These are phyloP conservation scores for Zhuliangozyma parablackwelliae DNA, from an alignment of 1,139 yeast species.

Conservation along the genomic window DNA sequence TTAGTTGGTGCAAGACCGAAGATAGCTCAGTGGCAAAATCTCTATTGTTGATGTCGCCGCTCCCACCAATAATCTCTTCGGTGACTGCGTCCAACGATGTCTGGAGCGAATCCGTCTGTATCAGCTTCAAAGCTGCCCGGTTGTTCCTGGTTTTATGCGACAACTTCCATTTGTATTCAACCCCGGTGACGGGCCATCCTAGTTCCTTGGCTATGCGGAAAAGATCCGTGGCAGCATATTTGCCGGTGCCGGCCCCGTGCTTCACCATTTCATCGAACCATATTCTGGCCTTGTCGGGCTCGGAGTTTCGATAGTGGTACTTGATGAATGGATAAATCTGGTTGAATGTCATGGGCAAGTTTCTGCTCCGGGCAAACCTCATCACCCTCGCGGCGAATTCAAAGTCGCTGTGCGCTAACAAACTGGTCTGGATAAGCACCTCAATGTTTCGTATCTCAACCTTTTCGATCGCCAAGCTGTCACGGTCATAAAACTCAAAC, in stretches of 20 bases:
- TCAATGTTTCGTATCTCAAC: constrained; percentile 14
- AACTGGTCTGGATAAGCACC: constrained; percentile 25
- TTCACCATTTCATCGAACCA: constrained; percentile 38
- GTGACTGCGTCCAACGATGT: constrained; percentile 10
- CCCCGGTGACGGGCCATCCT: constrained; percentile 34
- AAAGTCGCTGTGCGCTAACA: constrained; percentile 29
- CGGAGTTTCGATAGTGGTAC: constrained; percentile 31
- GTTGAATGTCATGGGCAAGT: constrained; percentile 35
- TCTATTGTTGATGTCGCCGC: background rate
- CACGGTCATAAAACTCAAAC: constrained; percentile 18
- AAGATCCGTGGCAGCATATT: constrained; percentile 25
- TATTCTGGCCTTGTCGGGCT: constrained; percentile 25
- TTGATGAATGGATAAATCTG: constrained; percentile 40
- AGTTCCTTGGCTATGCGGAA: constrained; percentile 33
- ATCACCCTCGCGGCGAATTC: constrained; percentile 31
- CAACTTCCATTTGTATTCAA: constrained; percentile 24
- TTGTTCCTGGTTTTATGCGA: constrained; percentile 21
- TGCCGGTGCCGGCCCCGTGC: constrained; percentile 27
- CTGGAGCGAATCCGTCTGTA: constrained; percentile 18
- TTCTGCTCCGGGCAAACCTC: constrained; percentile 19
- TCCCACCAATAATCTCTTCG: constrained; percentile 16
- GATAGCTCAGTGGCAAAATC: constrained; percentile 19
- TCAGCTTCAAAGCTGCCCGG: constrained; percentile 16
- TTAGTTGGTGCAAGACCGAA: constrained; percentile 12
- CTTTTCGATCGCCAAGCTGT: constrained; percentile 6